Conservation (phyloP, 371 early-diverging fungal genomes). For the Phascolomyces articulosus region DNA sequence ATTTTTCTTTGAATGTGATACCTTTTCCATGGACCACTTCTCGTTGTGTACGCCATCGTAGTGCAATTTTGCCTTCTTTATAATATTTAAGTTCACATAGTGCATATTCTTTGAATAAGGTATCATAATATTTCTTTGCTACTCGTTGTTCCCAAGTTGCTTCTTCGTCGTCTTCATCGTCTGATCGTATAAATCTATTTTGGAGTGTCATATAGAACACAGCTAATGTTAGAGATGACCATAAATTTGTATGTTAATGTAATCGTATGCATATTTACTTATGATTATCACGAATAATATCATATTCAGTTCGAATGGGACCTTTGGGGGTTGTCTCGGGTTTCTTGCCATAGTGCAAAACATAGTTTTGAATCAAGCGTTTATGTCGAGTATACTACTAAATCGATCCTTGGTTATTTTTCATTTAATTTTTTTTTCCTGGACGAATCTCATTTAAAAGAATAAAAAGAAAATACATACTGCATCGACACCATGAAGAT, state of each 20-base stretch:
- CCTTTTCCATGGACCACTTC: slow-evolving; percentile 84
- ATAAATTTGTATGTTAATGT: no score
- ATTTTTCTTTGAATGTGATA: slow-evolving; percentile 11
- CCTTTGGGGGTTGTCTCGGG: slow-evolving; percentile 1
- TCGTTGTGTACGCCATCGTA: slow-evolving; percentile 82
- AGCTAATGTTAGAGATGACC: no score
- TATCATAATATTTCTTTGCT: slow-evolving; percentile 86
- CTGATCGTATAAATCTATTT: slow-evolving; percentile 37
- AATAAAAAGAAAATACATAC: slow-evolving; percentile 21
- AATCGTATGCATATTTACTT: slow-evolving; percentile 13
- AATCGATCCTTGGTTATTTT: not conserved
- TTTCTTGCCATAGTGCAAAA: slow-evolving; percentile 30
- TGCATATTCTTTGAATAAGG: slow-evolving; percentile 85
- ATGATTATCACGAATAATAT: slow-evolving; percentile 48
- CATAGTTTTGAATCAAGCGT: slow-evolving; percentile 56
- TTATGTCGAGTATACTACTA: slow-evolving; percentile 63
- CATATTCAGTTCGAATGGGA: slow-evolving; percentile 61
- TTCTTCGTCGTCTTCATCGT: slow-evolving; percentile 41
- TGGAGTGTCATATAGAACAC: no score
- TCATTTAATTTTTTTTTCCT: not conserved
- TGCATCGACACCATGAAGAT: slow-evolving; percentile 40
- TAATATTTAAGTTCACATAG: slow-evolving; percentile 77
- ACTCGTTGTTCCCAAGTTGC: slow-evolving; percentile 78
- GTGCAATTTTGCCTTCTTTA: slow-evolving; percentile 77
- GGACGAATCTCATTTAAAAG: no score